These are phyloP conservation scores for sweet orange (Citrus sinensis) DNA, from an alignment of 345 rosid species.

Conservation along the genomic window DNA sequence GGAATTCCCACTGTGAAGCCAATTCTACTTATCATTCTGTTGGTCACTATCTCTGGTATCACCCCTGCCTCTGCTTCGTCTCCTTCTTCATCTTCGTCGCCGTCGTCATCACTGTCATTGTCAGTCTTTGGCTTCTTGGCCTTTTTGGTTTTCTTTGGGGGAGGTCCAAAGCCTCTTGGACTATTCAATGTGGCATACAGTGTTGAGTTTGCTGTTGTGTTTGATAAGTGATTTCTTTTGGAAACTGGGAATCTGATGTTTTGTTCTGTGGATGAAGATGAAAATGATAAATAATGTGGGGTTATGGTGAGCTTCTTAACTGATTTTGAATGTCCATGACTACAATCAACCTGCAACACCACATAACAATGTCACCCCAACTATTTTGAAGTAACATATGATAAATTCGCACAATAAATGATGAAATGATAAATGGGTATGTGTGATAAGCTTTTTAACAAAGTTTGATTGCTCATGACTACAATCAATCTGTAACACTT, in stretches of 20 bases:
- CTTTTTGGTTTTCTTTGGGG: conserved; percentile 57
- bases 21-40: conserved; percentile 89
- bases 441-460: too few relatives aligned
- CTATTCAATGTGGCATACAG: conserved; percentile 52
- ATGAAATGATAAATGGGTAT: too few relatives aligned
- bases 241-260: conserved; percentile 21
- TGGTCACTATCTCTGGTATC: conserved; percentile 89
- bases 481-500: neutral
- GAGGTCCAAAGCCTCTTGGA: conserved; percentile 74
- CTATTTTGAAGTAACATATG: too few relatives aligned
- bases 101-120: neutral
- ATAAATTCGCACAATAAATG: too few relatives aligned
- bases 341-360: conserved; percentile 25
- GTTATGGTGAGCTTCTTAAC: conserved; percentile 9
- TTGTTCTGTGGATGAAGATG: conserved; percentile 6
- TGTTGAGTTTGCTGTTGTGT: conserved; percentile 29
- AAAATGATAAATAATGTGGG: neutral
- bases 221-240: conserved; percentile 11
- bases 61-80: conserved; percentile 46
- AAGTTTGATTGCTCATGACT: neutral
- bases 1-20: conserved; percentile 77
- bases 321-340: neutral
- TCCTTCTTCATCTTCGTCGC: conserved; percentile 27
- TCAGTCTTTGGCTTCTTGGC: conserved; percentile 37
- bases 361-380: neutral